Evolutionary conservation across 495 filamentous ascomycete genomes (phyloP).

Genomic region (Thermochaetoides thermophila): DNA sequence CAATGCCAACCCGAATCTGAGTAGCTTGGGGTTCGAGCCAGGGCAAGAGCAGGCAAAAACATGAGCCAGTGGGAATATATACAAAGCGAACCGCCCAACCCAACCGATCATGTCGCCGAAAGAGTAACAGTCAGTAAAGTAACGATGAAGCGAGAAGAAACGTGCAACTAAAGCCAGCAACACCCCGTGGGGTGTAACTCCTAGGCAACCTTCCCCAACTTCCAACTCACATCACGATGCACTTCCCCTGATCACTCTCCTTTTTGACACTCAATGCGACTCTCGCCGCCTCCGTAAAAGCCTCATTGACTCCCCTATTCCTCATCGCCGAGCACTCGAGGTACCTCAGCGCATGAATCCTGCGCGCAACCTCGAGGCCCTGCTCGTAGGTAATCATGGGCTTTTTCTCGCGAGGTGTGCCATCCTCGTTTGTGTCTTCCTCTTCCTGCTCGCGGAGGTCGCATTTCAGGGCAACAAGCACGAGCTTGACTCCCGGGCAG

Average conservation of each 20-base stretch:
- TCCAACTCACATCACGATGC: constrained; percentile 37
- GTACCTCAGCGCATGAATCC: constrained; percentile 79
- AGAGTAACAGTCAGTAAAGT: too few species aligned
- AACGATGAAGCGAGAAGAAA: too few species aligned
- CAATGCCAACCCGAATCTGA: too few species aligned
- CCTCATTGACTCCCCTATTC: constrained; percentile 94
- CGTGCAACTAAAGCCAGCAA: too few species aligned
- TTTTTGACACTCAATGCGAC: constrained; percentile 86
- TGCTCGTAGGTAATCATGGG: constrained; percentile 82
- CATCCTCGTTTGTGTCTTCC: constrained; percentile 26
- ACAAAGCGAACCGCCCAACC: too few species aligned
- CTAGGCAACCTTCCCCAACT: too few species aligned
- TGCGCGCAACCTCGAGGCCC: constrained; percentile 81
- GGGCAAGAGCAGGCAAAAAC: too few species aligned
- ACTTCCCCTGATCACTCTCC: constrained; percentile 39
- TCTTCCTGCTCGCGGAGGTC: constrained; percentile 71
- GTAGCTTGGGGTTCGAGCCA: too few species aligned
- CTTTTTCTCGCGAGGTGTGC: constrained; percentile 41
- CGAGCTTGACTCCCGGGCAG: constrained; percentile 84
- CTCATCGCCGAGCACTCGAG: constrained; percentile 97
- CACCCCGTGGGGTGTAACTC: too few species aligned
- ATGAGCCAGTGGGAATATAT: too few species aligned
- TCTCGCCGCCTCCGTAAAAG: constrained; percentile 93
- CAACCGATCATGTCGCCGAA: too few species aligned
- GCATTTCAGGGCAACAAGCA: constrained; percentile 94